Evolutionary conservation across 495 filamentous ascomycete species (phyloP).

Genomic region (Glutinoglossum americanum): DNA sequence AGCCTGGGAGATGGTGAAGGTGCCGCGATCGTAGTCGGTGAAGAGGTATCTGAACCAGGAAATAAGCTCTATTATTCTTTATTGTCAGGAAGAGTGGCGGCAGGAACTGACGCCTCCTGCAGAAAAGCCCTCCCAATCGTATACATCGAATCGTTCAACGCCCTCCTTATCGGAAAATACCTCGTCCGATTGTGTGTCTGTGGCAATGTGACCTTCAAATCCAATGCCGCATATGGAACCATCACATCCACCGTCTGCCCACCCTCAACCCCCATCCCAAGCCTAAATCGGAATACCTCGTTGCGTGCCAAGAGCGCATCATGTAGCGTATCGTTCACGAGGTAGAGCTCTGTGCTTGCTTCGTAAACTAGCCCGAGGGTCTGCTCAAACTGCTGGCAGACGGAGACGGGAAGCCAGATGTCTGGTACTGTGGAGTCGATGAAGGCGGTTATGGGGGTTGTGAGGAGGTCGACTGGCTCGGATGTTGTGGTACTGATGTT

Average conservation of each 20-base stretch:
- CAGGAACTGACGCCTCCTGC: constrained; percentile 24
- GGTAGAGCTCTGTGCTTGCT: constrained; percentile 24
- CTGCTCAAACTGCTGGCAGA: constrained; percentile 39
- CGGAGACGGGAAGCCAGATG: constrained; percentile 39
- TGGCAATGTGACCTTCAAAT: constrained; percentile 23
- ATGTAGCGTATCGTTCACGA: constrained; percentile 25
- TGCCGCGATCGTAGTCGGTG: constrained; percentile 24
- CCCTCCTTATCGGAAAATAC: constrained; percentile 33
- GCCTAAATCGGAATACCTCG: constrained; percentile 27
- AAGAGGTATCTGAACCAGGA: constrained; percentile 15
- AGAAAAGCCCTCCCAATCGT: constrained; percentile 33
- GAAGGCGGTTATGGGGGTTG: constrained; percentile 18
- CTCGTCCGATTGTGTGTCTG: constrained; percentile 12
- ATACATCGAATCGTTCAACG: constrained; percentile 27
- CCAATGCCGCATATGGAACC: constrained; percentile 31
- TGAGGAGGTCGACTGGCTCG: constrained; percentile 5
- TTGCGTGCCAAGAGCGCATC: constrained; percentile 22
- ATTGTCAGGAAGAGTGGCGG: too few species aligned
- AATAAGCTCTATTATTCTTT: too few species aligned
- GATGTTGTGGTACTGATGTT: constrained; percentile 20
- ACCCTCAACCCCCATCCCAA: constrained; percentile 17
- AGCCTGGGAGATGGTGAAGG: constrained; percentile 23
- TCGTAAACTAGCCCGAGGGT: constrained; percentile 37
- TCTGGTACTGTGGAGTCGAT: constrained; percentile 49
- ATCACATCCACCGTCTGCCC: constrained; percentile 25